These are phyloP conservation scores for Solanum rostratum DNA, from an alignment of 257 asterid species.

Conservation along the genomic window DNA sequence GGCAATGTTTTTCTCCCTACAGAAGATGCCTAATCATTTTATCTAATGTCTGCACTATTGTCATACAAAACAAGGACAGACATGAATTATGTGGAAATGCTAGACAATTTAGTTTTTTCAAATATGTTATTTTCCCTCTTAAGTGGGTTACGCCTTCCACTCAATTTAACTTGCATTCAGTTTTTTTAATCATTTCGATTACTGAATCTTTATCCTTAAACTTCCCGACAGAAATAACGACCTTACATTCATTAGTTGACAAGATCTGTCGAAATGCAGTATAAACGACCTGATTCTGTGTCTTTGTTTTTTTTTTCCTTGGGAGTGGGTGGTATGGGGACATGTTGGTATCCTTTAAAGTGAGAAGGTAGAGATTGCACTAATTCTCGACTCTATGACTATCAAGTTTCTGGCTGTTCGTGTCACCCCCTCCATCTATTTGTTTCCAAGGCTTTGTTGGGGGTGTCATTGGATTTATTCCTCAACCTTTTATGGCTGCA, in stretches of 20 bases:
- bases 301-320: not conserved
- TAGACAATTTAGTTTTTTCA: not conserved
- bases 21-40: not conserved
- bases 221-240: not conserved
- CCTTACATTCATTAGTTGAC: not conserved
- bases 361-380: not conserved
- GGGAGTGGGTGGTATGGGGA: not conserved
- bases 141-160: not conserved
- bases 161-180: not conserved
- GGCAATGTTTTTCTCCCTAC: not conserved
- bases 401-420: not conserved
- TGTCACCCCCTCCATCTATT: not conserved
- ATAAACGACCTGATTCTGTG: not conserved
- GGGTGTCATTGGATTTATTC: not conserved
- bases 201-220: not conserved
- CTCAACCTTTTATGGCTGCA: constrained; percentile 20
- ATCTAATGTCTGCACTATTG: not conserved
- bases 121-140: not conserved
- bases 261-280: not conserved
- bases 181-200: not conserved
- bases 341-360: not conserved
- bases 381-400: not conserved
- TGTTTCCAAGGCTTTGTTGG: not conserved
- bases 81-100: not conserved
- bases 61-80: not conserved